These are phyloP conservation scores for Colletotrichum graminicola DNA, from an alignment of 2,329 filamentous ascomycete genomes.

Conservation along the genomic window DNA sequence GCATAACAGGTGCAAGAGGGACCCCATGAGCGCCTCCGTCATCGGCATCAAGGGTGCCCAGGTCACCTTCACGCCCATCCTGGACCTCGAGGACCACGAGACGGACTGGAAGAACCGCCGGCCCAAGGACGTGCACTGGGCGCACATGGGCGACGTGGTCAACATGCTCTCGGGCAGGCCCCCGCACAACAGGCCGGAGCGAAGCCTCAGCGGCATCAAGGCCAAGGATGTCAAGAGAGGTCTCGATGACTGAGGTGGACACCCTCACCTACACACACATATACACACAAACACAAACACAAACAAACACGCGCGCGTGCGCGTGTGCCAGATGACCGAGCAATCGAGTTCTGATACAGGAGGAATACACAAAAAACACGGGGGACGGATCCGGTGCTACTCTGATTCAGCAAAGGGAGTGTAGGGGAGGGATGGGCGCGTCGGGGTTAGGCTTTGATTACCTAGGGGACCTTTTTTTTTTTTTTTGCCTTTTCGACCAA, in stretches of 20 bases:
- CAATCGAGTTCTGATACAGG: constrained; percentile 11
- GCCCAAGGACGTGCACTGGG: constrained; percentile 88
- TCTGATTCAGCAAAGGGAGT: constrained; percentile 15
- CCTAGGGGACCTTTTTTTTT: constrained; percentile 27
- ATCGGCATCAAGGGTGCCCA: constrained; percentile 94
- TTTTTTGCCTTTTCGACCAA: not conserved
- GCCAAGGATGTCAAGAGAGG: constrained; percentile 74
- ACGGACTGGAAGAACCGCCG: constrained; percentile 95
- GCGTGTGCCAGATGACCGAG: not conserved
- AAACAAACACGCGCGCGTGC: too few relatives aligned
- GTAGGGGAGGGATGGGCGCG: constrained; percentile 17
- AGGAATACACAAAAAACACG: constrained; percentile 5
- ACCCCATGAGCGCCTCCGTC: constrained; percentile 80
- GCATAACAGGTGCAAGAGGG: constrained; percentile 75
- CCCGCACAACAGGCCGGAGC: constrained; percentile 62
- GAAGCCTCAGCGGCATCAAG: constrained; percentile 61
- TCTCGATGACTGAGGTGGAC: constrained; percentile 34
- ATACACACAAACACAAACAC: not conserved
- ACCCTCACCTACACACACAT: not conserved
- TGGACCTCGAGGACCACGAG: constrained; percentile 82
- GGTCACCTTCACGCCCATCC: constrained; percentile 88
- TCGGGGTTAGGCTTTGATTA: constrained; percentile 36
- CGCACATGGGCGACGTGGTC: constrained; percentile 81
- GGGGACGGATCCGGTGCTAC: constrained; percentile 24
- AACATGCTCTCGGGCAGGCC: constrained; percentile 86